A percentile compares a stretch with the other conserved stretches of the same genome.
These are phyloP conservation scores for Penicillium diatomitis DNA, from an alignment of 495 filamentous ascomycete species.

Conservation along the genomic window DNA sequence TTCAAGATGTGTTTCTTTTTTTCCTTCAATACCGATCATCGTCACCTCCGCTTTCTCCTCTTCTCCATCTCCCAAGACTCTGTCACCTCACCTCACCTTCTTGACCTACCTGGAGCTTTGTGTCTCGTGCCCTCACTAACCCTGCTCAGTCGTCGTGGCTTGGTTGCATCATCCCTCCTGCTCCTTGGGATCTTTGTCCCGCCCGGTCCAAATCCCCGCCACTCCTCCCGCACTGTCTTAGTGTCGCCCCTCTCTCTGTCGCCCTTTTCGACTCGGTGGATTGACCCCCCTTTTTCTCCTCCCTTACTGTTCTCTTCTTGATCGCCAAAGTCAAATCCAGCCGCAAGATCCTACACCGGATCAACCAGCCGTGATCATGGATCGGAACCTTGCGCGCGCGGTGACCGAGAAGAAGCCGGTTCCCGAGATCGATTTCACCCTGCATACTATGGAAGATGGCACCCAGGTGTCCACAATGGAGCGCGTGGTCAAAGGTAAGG, in stretches of 20 bases:
- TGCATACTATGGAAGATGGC: constrained; percentile 97
- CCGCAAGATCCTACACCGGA: not conserved
- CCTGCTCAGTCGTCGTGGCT: not conserved
- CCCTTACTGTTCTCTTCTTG: constrained; percentile 6
- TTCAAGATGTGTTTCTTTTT: constrained; percentile 24
- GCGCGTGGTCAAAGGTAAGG: constrained; percentile 90
- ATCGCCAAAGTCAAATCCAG: too few relatives aligned
- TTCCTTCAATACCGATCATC: constrained; percentile 2
- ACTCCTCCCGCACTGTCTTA: constrained; percentile 14
- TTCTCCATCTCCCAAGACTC: constrained; percentile 7
- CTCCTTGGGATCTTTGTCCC: constrained; percentile 9
- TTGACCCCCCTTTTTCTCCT: constrained; percentile 5
- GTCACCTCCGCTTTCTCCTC: not conserved
- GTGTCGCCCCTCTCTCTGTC: constrained; percentile 4
- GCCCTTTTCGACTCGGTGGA: not conserved
- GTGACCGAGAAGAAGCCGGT: constrained; percentile 86
- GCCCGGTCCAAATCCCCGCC: constrained; percentile 7
- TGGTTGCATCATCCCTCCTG: constrained; percentile 2
- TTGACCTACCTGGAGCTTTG: not conserved
- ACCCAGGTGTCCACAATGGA: constrained; percentile 89
- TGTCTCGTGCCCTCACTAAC: not conserved
- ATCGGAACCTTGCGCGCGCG: constrained; percentile 51
- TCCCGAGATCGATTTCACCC: constrained; percentile 95
- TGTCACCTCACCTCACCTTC: not conserved
- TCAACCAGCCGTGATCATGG: constrained; percentile 23